These are phyloP conservation scores for Bremia lactucae DNA, from an alignment of 352 stramenopile species.

Conservation along the genomic window DNA sequence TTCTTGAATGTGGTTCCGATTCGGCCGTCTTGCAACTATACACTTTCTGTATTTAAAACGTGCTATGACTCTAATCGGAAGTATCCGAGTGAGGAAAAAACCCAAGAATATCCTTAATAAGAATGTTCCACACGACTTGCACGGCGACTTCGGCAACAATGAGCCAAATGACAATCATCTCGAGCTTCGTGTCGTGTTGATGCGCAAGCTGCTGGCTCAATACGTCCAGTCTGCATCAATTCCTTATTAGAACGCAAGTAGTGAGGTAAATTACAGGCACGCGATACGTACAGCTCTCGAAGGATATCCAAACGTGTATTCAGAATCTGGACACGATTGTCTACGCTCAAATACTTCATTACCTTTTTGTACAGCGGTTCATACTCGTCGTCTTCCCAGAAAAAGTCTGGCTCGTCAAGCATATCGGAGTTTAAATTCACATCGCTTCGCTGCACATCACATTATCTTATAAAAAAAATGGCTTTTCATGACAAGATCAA, in stretches of 20 bases:
- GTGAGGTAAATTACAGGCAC: neutral
- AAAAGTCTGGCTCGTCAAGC: slow-evolving; percentile 90
- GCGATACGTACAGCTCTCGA: slow-evolving; percentile 69
- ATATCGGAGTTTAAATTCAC: slow-evolving; percentile 93
- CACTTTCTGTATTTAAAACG: too few relatives aligned
- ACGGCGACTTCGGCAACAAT: slow-evolving; percentile 87
- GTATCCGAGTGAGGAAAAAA: slow-evolving; percentile 62
- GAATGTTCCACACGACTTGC: slow-evolving; percentile 81
- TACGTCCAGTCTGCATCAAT: slow-evolving; percentile 72
- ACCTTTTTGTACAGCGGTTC: slow-evolving; percentile 88
- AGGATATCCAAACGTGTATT: slow-evolving; percentile 91
- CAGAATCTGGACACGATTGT: slow-evolving; percentile 87
- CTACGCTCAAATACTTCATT: slow-evolving; percentile 88
- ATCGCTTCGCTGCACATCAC: slow-evolving; percentile 67
- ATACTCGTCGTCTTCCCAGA: slow-evolving; percentile 91
- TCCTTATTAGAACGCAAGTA: neutral
- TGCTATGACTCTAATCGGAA: slow-evolving; percentile 27
- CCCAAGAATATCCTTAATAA: slow-evolving; percentile 85
- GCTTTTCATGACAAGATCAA: too few relatives aligned
- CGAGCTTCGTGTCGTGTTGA: slow-evolving; percentile 82
- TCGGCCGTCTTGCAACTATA: too few relatives aligned
- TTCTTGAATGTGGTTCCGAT: too few relatives aligned
- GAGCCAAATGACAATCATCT: slow-evolving; percentile 92
- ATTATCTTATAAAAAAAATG: too few relatives aligned
- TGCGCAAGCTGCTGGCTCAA: slow-evolving; percentile 87